A percentile compares a stretch with the other conserved stretches of the same genome.
These are phyloP conservation scores for Rhodofomes roseus DNA, from an alignment of 1,284 basidiomycete species.

Conservation along the genomic window DNA sequence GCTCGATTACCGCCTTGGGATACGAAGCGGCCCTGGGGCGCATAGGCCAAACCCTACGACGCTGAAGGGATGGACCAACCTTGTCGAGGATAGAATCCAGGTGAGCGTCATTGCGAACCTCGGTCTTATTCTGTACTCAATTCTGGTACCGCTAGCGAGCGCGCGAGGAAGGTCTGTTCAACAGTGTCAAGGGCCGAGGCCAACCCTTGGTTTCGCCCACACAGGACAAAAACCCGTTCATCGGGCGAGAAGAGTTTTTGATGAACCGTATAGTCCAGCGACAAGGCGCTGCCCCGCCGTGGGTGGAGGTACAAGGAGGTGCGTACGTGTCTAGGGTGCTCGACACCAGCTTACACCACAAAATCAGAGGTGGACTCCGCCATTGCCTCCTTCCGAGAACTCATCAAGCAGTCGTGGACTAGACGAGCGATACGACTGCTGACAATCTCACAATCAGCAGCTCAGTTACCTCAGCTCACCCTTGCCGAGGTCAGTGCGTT, in stretches of 20 bases:
- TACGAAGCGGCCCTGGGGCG: conserved; percentile 35
- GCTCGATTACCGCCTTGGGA: conserved; percentile 68
- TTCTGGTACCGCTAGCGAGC: conserved; percentile 46
- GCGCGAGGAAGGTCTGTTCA: conserved; percentile 66
- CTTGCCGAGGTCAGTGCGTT: conserved; percentile 41
- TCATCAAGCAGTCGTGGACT: conserved; percentile 64
- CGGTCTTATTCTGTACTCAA: neutral
- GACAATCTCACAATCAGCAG: conserved; percentile 41
- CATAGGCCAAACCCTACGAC: conserved; percentile 49
- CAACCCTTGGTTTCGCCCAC: conserved; percentile 58
- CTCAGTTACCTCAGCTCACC: conserved; percentile 42
- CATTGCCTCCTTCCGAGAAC: conserved; percentile 57
- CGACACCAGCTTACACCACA: neutral
- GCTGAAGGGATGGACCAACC: conserved; percentile 69
- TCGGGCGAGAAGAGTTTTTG: conserved; percentile 74
- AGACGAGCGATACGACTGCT: conserved; percentile 62
- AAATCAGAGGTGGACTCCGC: conserved; percentile 51
- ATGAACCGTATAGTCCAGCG: conserved; percentile 88
- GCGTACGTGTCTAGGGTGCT: conserved; percentile 13
- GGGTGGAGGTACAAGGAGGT: conserved; percentile 85
- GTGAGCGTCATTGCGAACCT: conserved; percentile 32
- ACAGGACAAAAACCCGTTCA: conserved; percentile 80
- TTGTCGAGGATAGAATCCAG: conserved; percentile 82
- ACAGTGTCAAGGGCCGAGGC: conserved; percentile 71
- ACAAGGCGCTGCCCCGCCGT: conserved; percentile 85